These are phyloP conservation scores for Phytopythium kandeliae DNA, from an alignment of 352 stramenopile species.

Conservation along the genomic window DNA sequence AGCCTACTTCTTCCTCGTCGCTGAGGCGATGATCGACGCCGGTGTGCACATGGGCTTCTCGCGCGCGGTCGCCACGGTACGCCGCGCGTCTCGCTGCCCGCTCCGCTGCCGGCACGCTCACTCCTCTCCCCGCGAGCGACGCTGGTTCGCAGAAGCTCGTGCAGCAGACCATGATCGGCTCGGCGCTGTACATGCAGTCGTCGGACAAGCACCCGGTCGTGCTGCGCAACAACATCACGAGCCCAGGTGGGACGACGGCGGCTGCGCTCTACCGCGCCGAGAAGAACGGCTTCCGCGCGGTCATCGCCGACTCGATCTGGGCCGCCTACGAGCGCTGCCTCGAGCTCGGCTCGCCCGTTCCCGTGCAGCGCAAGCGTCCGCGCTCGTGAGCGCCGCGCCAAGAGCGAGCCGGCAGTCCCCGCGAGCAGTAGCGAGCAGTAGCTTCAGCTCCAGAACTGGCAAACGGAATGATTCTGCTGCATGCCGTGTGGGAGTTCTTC, in stretches of 20 bases:
- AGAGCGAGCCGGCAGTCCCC: too few species aligned
- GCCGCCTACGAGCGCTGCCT: slow-evolving; percentile 92
- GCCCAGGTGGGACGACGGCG: slow-evolving; percentile 91
- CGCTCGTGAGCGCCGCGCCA: slow-evolving; percentile 30
- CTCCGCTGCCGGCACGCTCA: too few species aligned
- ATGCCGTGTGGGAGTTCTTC: not conserved
- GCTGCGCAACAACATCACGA: slow-evolving; percentile 94
- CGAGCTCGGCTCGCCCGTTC: slow-evolving; percentile 88
- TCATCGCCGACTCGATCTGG: slow-evolving; percentile 95
- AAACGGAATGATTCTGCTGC: not conserved
- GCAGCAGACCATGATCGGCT: slow-evolving; percentile 92
- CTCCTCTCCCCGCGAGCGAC: too few species aligned
- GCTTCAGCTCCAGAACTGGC: not conserved
- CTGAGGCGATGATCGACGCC: slow-evolving; percentile 94
- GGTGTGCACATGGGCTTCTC: slow-evolving; percentile 95
- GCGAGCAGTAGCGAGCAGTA: too few species aligned
- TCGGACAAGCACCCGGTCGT: slow-evolving; percentile 88
- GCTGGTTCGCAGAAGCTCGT: slow-evolving; percentile 91
- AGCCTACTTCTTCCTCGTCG: slow-evolving; percentile 95
- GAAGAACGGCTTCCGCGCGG: slow-evolving; percentile 92
- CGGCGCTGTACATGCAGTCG: slow-evolving; percentile 91
- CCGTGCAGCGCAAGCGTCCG: slow-evolving; percentile 57
- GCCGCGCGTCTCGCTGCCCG: not conserved
- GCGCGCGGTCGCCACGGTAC: slow-evolving; percentile 84
- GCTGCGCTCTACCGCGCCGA: slow-evolving; percentile 94